phyloP scores from a whole-genome alignment of 2,329 filamentous ascomycete species.

The Pseudogymnoascus pannorum region DNA sequence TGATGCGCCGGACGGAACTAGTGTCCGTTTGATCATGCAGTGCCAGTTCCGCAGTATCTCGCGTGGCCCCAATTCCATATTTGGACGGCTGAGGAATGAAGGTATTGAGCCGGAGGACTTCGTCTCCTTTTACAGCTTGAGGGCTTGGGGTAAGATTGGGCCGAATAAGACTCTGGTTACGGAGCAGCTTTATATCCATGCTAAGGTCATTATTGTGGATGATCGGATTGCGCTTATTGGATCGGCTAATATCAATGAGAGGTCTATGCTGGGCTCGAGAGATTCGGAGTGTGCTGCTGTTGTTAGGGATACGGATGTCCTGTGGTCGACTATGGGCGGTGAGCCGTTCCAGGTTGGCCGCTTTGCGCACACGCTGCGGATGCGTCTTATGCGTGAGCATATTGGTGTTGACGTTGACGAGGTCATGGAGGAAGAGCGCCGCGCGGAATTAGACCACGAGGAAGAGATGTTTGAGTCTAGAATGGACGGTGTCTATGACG shows the following conservation, averaged over 20 bases:
- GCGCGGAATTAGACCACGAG: constrained; percentile 55
- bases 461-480: constrained; percentile 46
- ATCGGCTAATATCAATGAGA: constrained; percentile 97
- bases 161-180: constrained; percentile 77
- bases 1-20: constrained; percentile 87
- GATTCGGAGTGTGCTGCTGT: constrained; percentile 90
- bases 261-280: constrained; percentile 84
- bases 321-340: constrained; percentile 86
- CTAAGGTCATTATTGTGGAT: constrained; percentile 93
- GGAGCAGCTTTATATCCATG: constrained; percentile 96
- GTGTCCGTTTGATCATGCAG: constrained; percentile 90
- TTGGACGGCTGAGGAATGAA: constrained; percentile 68
- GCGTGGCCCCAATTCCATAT: constrained; percentile 85
- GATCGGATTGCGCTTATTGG: constrained; percentile 90
- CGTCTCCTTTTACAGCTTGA: constrained; percentile 87
- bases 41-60: constrained; percentile 96
- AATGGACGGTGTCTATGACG: constrained; percentile 56
- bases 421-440: constrained; percentile 71
- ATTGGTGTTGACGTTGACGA: constrained; percentile 92
- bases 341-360: constrained; percentile 82
- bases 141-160: constrained; percentile 88
- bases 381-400: constrained; percentile 94
- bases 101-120: constrained; percentile 92
- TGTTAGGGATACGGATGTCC: constrained; percentile 86
- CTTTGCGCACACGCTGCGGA: constrained; percentile 85